A percentile compares a stretch with the other conserved stretches of the same genome.
These are phyloP conservation scores for Aspergillus fijiensis DNA, from an alignment of 2,329 filamentous ascomycete genomes.

Conservation along the genomic window DNA sequence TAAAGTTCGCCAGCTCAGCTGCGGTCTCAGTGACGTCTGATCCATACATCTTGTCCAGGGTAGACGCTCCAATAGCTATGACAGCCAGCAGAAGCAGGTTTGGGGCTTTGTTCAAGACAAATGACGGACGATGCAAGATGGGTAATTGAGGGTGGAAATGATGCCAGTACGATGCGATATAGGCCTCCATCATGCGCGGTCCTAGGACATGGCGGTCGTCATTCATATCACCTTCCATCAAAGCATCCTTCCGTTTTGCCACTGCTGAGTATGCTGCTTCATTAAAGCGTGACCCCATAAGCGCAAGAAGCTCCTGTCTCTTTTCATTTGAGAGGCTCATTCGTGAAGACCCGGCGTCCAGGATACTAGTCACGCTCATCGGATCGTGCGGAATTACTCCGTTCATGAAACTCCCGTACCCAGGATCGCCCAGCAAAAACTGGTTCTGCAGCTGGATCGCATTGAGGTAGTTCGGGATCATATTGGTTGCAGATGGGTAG, in stretches of 20 bases:
- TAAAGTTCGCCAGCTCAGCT: constrained; percentile 82
- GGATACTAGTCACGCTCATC: constrained; percentile 84
- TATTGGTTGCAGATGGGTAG: constrained; percentile 42
- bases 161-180: constrained; percentile 90
- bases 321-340: constrained; percentile 83
- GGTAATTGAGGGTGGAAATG: constrained; percentile 94
- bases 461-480: constrained; percentile 43
- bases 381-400: constrained; percentile 65
- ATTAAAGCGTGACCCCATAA: constrained; percentile 78
- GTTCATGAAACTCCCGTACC: constrained; percentile 50
- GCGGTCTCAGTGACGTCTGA: constrained; percentile 70
- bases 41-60: constrained; percentile 78
- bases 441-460: constrained; percentile 49
- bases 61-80: constrained; percentile 89
- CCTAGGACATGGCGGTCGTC: constrained; percentile 66
- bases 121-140: constrained; percentile 91
- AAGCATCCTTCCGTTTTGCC: constrained; percentile 70
- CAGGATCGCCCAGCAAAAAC: constrained; percentile 52
- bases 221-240: constrained; percentile 75
- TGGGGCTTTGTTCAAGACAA: constrained; percentile 81
- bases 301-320: constrained; percentile 75
- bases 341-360: constrained; percentile 77
- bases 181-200: constrained; percentile 91
- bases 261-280: constrained; percentile 74
- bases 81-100: constrained; percentile 82